Percentiles rank a stretch among this genome's conserved stretches.
Conservation (phyloP, 2,329 filamentous ascomycete genomes). For the Phyllosticta capitalensis region DNA sequence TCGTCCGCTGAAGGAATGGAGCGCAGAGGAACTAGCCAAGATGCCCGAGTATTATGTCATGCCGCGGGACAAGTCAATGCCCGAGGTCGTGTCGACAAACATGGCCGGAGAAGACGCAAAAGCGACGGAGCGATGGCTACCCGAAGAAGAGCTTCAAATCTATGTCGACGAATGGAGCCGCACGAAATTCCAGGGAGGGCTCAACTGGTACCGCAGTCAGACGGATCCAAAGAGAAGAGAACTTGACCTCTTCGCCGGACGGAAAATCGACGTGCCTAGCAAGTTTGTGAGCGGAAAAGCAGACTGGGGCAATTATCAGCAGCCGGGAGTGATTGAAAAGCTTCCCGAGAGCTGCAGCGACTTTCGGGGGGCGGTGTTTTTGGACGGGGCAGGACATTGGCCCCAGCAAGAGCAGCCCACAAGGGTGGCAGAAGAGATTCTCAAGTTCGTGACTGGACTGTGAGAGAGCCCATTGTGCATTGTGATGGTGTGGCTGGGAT, state of each 20-base stretch:
- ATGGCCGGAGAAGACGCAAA: conserved; percentile 45
- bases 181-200: conserved; percentile 54
- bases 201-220: conserved; percentile 59
- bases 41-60: conserved; percentile 64
- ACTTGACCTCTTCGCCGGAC: conserved; percentile 49
- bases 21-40: conserved; percentile 45
- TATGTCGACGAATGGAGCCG: conserved; percentile 53
- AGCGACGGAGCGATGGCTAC: conserved; percentile 46
- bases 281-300: conserved; percentile 51
- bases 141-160: conserved; percentile 47
- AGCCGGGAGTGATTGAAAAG: conserved; percentile 53
- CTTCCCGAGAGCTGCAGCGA: conserved; percentile 44
- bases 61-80: conserved; percentile 49
- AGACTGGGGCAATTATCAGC: conserved; percentile 62
- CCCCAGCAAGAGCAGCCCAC: conserved; percentile 57
- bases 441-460: conserved; percentile 29
- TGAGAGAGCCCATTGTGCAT: not conserved
- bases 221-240: conserved; percentile 45
- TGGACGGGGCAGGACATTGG: conserved; percentile 60
- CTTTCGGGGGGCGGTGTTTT: conserved; percentile 43
- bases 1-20: conserved; percentile 45
- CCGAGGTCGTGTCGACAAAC: conserved; percentile 43
- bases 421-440: conserved; percentile 40
- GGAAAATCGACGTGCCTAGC: conserved; percentile 51
- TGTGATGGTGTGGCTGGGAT: not conserved